These are phyloP conservation scores for Penicillium simplicissimum DNA, from an alignment of 495 filamentous ascomycete species.

Conservation along the genomic window DNA sequence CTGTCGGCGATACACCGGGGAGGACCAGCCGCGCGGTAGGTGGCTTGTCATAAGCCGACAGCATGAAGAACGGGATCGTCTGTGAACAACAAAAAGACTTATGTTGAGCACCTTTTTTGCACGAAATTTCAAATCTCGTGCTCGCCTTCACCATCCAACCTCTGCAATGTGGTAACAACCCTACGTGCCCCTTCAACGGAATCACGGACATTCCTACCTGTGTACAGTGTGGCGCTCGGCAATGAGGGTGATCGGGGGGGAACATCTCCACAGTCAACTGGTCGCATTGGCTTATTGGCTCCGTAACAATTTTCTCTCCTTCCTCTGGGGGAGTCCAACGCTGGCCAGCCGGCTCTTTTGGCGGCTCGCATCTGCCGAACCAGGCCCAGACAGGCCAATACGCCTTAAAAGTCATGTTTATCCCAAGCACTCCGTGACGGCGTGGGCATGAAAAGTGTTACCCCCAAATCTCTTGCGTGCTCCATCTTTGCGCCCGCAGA, in stretches of 20 bases:
- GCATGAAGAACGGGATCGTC: background rate
- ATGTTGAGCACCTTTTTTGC: too few relatives aligned
- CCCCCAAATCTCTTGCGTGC: background rate
- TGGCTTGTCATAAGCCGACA: background rate
- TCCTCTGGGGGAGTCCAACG: constrained; percentile 4
- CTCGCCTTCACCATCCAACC: background rate
- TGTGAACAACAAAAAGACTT: too few relatives aligned
- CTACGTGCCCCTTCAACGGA: background rate
- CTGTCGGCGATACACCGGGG: background rate
- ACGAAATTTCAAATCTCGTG: background rate
- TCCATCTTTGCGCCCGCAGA: constrained; percentile 9
- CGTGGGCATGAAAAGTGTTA: background rate
- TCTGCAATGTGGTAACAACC: background rate
- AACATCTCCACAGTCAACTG: constrained; percentile 4
- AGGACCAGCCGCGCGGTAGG: background rate
- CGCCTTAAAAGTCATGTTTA: background rate
- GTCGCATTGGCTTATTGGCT: constrained; percentile 5
- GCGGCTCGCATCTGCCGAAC: constrained; percentile 20
- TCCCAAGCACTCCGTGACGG: background rate
- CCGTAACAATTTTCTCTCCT: constrained; percentile 4
- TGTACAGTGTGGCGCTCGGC: constrained; percentile 19
- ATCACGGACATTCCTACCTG: background rate
- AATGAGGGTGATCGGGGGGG: constrained; percentile 10
- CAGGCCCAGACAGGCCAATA: too few relatives aligned
- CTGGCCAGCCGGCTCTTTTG: constrained; percentile 17